Evolutionary conservation across 179 eudicot genomes (phyloP).

Genomic region (Drosera spatulata): DNA sequence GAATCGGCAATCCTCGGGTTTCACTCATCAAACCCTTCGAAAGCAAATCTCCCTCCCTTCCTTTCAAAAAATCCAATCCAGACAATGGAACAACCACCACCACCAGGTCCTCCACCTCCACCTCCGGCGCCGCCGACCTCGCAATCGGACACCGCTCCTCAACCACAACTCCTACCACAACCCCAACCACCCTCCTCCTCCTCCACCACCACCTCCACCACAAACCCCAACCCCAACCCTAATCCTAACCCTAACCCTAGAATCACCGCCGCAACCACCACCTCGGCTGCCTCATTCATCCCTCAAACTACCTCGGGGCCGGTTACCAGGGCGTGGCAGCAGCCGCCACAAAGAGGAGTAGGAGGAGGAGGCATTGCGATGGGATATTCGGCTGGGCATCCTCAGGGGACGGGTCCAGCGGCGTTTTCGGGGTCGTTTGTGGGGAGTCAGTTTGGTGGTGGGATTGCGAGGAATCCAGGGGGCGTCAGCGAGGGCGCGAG

Average conservation of each 20-base stretch:
- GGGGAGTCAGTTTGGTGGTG: conserved; percentile 22
- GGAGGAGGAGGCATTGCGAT: too few species aligned
- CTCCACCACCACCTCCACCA: not conserved
- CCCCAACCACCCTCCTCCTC: conserved; percentile 1
- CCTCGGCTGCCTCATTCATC: not conserved
- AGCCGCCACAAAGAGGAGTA: not conserved
- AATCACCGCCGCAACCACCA: conserved; percentile 5
- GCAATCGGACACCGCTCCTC: conserved; percentile 10
- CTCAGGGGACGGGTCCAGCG: conserved; percentile 9
- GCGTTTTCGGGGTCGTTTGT: conserved; percentile 30
- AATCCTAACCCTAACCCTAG: not conserved
- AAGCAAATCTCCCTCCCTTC: too few species aligned
- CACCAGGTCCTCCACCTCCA: not conserved
- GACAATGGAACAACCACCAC: not conserved
- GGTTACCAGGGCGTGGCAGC: conserved; percentile 37
- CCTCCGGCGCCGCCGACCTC: not conserved
- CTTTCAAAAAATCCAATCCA: too few species aligned
- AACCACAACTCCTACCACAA: not conserved
- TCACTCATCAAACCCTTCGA: too few species aligned
- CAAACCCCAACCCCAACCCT: not conserved
- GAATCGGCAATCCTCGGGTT: too few species aligned
- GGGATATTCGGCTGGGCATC: too few species aligned
- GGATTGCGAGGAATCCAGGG: conserved; percentile 16
- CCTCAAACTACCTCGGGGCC: conserved; percentile 16
- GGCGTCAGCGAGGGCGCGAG: conserved; percentile 14